Evolutionary conservation across 108 stramenopile genomes (phyloP), one percentile per base, ranked within the genome.

Genomic region (Pseudonitzschia multiseries): DNA sequence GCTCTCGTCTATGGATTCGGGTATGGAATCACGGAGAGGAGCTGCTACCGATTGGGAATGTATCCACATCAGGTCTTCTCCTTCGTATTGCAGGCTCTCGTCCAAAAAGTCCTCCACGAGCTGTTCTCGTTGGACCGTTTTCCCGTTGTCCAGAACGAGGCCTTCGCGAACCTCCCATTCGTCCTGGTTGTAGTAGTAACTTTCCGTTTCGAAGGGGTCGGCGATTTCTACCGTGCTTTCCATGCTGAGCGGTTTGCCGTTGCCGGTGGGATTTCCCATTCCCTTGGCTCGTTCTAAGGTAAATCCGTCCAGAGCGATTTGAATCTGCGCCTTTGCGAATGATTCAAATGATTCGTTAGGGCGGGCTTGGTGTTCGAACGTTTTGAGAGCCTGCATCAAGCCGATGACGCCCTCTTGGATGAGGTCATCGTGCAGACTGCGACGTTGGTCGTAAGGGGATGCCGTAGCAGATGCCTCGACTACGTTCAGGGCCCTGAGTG

Each of bases 321-420:
- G 71, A 56, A 87, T 83, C 15, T 56, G 42, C n/a, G 79, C 54
- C 48, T 75, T 70, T 48, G 84, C 86, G 57, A 81, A 87, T 20
- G 71, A 28, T 71, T 85, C 83, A 70, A 88, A 88, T 10, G 69
- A 57, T 57, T 76, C 57, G 10, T 78, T 73, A 2, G 75, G 75
- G 13, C 68, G 67, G 3, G 68, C 53, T 65, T 75, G 48, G 28
- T 71, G 65, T 71, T 77, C 43, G 56, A 76, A 86, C 9, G 71
- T 69, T 18, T 53, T 78, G 71, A 84, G 83, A 71, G 85, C 80
- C 29, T 74, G 71, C 60, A 89, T 76, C 26, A 89, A 61, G 0
- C 85, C 86, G 27, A 86, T 75, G 65, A 89, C 76, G 13, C 88
- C 88, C 66, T 89, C 88, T 70, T 89, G 88, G 56, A 86, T 75